Base-by-base conservation (phyloP, 208 protist genomes). In the Leptomonas seymouri region DNA sequence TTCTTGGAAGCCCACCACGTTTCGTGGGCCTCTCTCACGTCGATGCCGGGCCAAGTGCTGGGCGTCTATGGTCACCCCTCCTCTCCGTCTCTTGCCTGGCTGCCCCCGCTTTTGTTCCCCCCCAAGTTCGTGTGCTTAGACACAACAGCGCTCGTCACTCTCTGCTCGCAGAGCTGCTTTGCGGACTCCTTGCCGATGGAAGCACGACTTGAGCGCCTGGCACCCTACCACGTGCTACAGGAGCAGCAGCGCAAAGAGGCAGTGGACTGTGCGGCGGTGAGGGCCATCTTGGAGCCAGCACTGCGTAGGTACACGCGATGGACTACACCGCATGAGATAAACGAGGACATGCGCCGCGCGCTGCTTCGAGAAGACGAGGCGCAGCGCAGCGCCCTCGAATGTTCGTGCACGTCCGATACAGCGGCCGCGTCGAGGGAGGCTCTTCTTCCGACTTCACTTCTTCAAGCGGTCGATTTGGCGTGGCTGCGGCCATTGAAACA, bases 131-230 rank as follows among this genome's bases (percentile, higher is more conserved):
- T 93, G 14, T 89, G 83, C 74, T 72, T 93, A 27, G 88, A 93
- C 63, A 89, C 83, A 16, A 93, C 88, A 0, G 82, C 85, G 9
- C 63, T 93, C n/a, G 83, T 93, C 18, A 80, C 82, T 9, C 42
- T 93, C n/a, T 90, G 83, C 70, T 87, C 85, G 20, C 78, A 89
- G 30, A 79, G 83, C n/a, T 89, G 83, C 72, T 91, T 78, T 61
- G 44, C 28, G 9, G 73, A 73, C 34, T 59, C 61, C 11, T 58
- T 67, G 41, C 45, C 73, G 30, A 8, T 49, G 5, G 59, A 53
- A 12, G n/a, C 54, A 59, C 71, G 74, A 27, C 69, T 82, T 46
- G 41, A 51, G 55, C 55, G 62, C 11, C 60, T 93, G 41, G 21
- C 46, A 7, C 44, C 53, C 3, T 89, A 74, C 59, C 73, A 71